Base-by-base conservation (phyloP, 192 early-diverging fungal species). In the Geranomyces variabilis region DNA sequence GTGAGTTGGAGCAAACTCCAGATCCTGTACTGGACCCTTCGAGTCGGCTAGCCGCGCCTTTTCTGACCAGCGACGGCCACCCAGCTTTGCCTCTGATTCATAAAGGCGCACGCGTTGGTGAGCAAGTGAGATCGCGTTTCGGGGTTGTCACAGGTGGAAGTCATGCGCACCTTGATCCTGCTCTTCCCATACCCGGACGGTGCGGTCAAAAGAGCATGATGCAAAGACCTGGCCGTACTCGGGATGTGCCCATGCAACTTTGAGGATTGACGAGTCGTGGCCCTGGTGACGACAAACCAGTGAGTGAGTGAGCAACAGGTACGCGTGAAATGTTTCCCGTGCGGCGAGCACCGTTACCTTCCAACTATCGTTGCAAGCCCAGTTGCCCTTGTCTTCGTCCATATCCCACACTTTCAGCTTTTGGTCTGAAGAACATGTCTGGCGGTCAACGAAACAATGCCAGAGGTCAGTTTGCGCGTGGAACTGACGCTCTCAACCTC, bases 231-330 rank as follows among this genome's bases (percentile, higher is more conserved):
- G 91, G 3, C 95, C 95, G 80, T 91, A 97, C 75, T 97, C 96
- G n/a, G 96, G 95, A 82, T 95, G 93, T n/a, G 93, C 92, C 93
- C 93, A 98, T 55, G 86, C 82, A n/a, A 93, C 88, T 73, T 89
- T 91, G 15, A 95, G 74, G 22, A 97, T 86, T 1, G 91, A 92
- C 63, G 90, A 86, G 66, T 96, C 95, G 79, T 97, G 96, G 3
- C 83, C 94, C 86, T 90, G 53, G 1, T 10, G 36, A 41, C 3
- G 36, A 10, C 36, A 41, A 10, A 10, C 5, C 36, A 41, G 3
- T 31, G 47, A 19, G 22, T 29, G 41, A 22, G 33, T 26, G 7
- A 0, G 21, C n/a, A 63, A 0, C 9, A n/a, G n/a, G 34, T 31
- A 0, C n/a, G 34, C n/a, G 33, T 7, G 36, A 41, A 41, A 10